A percentile compares a stretch with the other conserved stretches of the same genome.
Evolutionary conservation across 2,329 filamentous ascomycete species (phyloP).

Genomic region (Lasiodiplodia sp.): DNA sequence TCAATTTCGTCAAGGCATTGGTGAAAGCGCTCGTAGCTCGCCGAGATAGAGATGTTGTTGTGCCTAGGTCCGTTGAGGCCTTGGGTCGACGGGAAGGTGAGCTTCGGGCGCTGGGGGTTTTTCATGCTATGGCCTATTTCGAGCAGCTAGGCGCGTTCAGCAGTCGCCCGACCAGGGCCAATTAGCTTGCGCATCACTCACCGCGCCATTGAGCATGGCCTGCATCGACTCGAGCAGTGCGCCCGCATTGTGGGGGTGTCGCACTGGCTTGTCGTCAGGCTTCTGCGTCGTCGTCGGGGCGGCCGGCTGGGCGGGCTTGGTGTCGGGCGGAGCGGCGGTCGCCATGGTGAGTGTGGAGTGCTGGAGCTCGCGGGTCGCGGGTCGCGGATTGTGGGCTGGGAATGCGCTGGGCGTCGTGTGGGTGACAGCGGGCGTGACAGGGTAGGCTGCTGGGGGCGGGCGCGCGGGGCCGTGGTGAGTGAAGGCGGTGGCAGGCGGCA

Average conservation of each 20-base stretch:
- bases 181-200: constrained; percentile 39
- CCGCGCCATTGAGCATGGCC: constrained; percentile 56
- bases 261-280: neutral
- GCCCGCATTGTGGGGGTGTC: constrained; percentile 10
- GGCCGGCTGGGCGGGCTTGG: constrained; percentile 1
- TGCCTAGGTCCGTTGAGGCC: constrained; percentile 53
- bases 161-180: neutral
- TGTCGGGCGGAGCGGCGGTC: constrained; percentile 2
- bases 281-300: neutral
- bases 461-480: neutral
- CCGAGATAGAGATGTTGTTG: constrained; percentile 50
- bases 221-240: constrained; percentile 54
- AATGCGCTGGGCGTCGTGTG: neutral
- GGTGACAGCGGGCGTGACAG: neutral
- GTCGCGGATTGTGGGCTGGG: no score
- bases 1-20: constrained; percentile 61
- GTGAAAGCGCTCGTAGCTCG: constrained; percentile 54
- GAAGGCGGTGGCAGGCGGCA: neutral
- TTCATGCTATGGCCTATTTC: constrained; percentile 27
- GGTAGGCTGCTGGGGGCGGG: neutral
- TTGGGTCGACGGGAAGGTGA: constrained; percentile 50
- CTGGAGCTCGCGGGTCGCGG: neutral
- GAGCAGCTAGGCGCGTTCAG: constrained; percentile 17
- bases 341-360: neutral
- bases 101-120: constrained; percentile 29